Evolutionary conservation across 371 early-diverging fungal species (phyloP), one percentile per base, ranked within the genome.

Genomic region (Gilbertella persicaria): DNA sequence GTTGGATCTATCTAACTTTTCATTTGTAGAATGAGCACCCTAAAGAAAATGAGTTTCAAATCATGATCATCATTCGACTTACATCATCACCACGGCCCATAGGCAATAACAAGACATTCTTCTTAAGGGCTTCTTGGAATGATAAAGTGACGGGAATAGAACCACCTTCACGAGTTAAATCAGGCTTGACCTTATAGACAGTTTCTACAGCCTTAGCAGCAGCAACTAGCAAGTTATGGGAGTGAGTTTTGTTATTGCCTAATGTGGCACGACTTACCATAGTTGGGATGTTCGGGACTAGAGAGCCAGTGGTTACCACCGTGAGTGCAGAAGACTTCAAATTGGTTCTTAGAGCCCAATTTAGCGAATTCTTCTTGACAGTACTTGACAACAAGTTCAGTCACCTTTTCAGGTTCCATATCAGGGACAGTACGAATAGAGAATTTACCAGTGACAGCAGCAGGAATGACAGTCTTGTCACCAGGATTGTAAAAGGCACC

Each of bases 121-220:
- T 90, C 50, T 90, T 73, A 23, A 98, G 79, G 25, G 91, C 91
- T 63, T 96, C 95, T 83, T 96, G 93, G 86, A 98, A 97, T 19
- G 95, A 94, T 54, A 98, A 80, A 10, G 97, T 97, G 19, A 98
- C 95, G n/a, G 98, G 98, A 62, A 98, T 98, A 35, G 93, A 92
- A 8, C 97, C 95, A 56, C 96, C 98, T 82, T 98, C 98, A 66
- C 98, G 89, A 20, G 97, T 98, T 65, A 91, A 79, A 62, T 98
- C 98, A 52, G 98, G 98, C 73, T 83, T 89, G 60, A 89, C 87
- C 44, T 85, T 82, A 70, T 87, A 96, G 20, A 97, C 94, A 45
- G 77, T 84, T 78, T 96, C 89, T 45, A 92, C 88, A 54, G 98
- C 98, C 50, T 83, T 84, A 36, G 89, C 78, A 33, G 88, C 97